Conservation (phyloP, 108 stramenopile species). For the Cyclotella baltica region DNA sequence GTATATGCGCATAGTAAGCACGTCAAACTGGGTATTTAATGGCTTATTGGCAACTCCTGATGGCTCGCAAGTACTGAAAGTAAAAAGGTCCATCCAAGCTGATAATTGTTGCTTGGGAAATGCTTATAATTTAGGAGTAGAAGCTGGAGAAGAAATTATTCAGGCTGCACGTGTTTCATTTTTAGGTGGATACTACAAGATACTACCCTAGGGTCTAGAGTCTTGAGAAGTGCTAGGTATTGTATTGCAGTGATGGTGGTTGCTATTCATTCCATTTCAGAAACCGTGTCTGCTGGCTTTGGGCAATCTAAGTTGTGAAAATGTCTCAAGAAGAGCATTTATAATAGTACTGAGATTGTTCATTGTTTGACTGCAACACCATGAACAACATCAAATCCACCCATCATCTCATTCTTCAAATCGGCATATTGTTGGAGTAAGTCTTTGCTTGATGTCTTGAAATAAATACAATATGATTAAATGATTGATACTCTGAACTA, state of each 20-base stretch:
- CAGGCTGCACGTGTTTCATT: constrained; percentile 16
- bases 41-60: constrained; percentile 32
- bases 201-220: neutral
- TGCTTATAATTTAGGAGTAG: constrained; percentile 2
- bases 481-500: neutral
- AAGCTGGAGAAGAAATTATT: constrained; percentile 9
- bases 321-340: neutral
- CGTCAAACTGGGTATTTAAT: constrained; percentile 8
- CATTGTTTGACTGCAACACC: constrained; percentile 2
- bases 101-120: constrained; percentile 8
- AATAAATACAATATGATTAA: neutral
- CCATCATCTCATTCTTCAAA: constrained; percentile 32
- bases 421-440: constrained; percentile 47
- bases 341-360: neutral
- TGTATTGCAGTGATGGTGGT: no score
- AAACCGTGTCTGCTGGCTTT: no score
- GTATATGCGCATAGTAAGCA: constrained; percentile 6
- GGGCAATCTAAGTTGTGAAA: neutral
- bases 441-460: constrained; percentile 50
- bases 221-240: no score
- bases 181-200: constrained; percentile 19
- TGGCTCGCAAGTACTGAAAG: constrained; percentile 15
- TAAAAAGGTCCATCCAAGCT: neutral
- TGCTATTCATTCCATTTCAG: no score
- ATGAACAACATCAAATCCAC: constrained; percentile 42